A percentile compares a stretch with the other conserved stretches of the same genome.
These are phyloP conservation scores for Tubosaeta sp. DNA, from an alignment of 768 basidiomycete species.

Conservation along the genomic window DNA sequence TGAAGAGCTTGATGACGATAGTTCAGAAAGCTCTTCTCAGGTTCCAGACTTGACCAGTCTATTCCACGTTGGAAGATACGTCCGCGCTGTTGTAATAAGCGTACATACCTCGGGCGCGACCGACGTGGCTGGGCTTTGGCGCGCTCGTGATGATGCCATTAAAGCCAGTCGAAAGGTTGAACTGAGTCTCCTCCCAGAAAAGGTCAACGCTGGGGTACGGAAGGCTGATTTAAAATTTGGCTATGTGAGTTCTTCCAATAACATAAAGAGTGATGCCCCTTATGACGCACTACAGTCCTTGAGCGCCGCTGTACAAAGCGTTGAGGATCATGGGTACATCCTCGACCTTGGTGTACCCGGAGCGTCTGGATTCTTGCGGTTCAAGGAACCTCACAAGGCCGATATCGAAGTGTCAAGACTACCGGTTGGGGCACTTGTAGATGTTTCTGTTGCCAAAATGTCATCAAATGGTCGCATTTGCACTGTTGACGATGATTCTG, in stretches of 20 bases:
- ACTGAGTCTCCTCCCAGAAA: conserved; percentile 76
- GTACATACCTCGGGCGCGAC: conserved; percentile 66
- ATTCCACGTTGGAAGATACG: conserved; percentile 82
- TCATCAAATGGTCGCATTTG: conserved; percentile 78
- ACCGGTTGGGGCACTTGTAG: conserved; percentile 62
- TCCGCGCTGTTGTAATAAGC: conserved; percentile 71
- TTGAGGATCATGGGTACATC: conserved; percentile 94
- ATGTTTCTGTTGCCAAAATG: conserved; percentile 61
- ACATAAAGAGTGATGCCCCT: conserved; percentile 3
- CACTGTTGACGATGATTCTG: conserved; percentile 55
- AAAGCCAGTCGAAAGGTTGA: conserved; percentile 77
- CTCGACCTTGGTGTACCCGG: conserved; percentile 78
- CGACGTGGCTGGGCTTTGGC: conserved; percentile 52
- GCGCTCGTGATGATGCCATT: conserved; percentile 61
- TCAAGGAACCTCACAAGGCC: conserved; percentile 58
- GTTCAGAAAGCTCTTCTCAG: conserved; percentile 27
- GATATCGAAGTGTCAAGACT: conserved; percentile 35
- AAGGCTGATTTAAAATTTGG: conserved; percentile 74
- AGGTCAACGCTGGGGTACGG: conserved; percentile 76
- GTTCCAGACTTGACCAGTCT: conserved; percentile 72
- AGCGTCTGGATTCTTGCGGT: conserved; percentile 81
- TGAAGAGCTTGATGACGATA: conserved; percentile 43
- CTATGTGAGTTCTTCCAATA: conserved; percentile 51
- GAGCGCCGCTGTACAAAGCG: conserved; percentile 70
- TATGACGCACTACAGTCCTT: conserved; percentile 49